These are phyloP conservation scores for Botryotinia globosa DNA, from an alignment of 2,329 filamentous ascomycete species.

Conservation along the genomic window DNA sequence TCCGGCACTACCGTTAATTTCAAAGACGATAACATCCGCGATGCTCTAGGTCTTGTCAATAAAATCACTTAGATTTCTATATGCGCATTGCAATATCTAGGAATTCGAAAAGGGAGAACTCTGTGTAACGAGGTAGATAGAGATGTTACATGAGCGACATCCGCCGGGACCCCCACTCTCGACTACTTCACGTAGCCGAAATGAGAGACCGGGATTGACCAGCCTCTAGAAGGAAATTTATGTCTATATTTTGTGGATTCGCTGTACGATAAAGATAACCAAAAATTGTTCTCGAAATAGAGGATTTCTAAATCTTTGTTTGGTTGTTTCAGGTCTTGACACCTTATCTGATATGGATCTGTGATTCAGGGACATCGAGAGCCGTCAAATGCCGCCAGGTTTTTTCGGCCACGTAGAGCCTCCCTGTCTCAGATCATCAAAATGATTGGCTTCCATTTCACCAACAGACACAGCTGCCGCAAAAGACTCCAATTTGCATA, in stretches of 20 bases:
- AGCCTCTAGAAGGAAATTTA: neutral
- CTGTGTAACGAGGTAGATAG: neutral
- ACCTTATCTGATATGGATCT: neutral
- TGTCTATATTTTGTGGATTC: neutral
- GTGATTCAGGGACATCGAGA: neutral
- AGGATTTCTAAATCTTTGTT: neutral
- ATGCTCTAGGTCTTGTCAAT: neutral
- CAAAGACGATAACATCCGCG: no score
- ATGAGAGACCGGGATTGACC: neutral
- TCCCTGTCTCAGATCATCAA: constrained; percentile 7
- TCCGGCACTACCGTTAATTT: neutral
- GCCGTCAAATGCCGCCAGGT: neutral
- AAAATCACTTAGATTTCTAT: neutral
- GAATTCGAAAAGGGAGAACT: neutral
- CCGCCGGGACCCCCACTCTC: neutral
- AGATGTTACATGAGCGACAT: neutral
- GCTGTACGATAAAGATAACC: neutral
- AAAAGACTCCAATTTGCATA: neutral
- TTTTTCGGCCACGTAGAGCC: neutral
- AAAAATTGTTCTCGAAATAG: neutral
- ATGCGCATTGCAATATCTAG: neutral
- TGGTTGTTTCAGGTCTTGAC: neutral
- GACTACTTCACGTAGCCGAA: neutral
- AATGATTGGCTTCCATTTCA: neutral
- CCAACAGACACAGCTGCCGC: constrained; percentile 6